Conservation (phyloP, 352 stramenopile genomes). For the Thraustotheca clavata region DNA sequence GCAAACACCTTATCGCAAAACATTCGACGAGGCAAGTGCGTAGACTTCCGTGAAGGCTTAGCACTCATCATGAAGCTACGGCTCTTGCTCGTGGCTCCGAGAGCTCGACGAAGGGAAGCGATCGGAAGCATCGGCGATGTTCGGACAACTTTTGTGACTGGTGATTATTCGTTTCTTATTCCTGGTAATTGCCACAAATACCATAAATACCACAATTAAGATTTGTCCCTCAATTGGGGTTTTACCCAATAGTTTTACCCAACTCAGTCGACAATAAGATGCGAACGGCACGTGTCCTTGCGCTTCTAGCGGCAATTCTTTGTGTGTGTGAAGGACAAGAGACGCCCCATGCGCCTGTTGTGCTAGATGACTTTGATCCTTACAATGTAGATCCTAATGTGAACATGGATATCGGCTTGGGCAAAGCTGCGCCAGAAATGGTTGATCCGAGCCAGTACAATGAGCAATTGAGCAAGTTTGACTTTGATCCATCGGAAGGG, state of each 20-base stretch:
- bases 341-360: background rate
- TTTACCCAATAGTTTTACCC: constrained; percentile 1
- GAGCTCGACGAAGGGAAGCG: background rate
- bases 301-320: background rate
- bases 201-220: background rate
- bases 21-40: background rate
- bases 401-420: background rate
- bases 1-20: constrained; percentile 9
- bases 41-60: background rate
- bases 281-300: background rate
- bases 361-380: constrained; percentile 38
- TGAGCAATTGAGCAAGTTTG: constrained; percentile 49
- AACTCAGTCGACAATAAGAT: background rate
- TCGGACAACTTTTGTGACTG: constrained; percentile 1
- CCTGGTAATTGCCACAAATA: background rate
- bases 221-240: background rate
- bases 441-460: constrained; percentile 29
- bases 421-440: constrained; percentile 16
- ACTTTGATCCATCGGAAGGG: constrained; percentile 76
- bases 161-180: background rate
- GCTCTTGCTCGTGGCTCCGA: background rate
- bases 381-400: constrained; percentile 33
- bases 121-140: background rate
- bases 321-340: background rate
- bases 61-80: background rate